phyloP scores from a whole-genome alignment of 495 filamentous ascomycete species.

The Aspergillus bertholletiae region DNA sequence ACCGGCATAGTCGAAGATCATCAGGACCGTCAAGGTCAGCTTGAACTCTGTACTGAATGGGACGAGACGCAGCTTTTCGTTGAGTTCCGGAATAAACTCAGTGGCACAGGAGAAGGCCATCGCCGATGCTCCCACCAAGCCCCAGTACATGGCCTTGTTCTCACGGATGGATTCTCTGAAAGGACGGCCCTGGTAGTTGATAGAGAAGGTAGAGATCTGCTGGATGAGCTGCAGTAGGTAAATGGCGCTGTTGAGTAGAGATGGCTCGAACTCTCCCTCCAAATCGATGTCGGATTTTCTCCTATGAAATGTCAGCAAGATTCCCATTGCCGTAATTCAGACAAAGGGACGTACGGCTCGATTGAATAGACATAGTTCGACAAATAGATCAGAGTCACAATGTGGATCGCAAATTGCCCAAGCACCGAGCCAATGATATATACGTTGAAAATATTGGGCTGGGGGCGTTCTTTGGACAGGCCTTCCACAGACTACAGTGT shows the following conservation, averaged over 20 bases:
- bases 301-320: conserved; percentile 41
- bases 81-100: conserved; percentile 93
- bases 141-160: conserved; percentile 98
- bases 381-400: conserved; percentile 90
- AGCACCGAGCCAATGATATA: conserved; percentile 99
- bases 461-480: conserved; percentile 93
- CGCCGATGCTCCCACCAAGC: conserved; percentile 79
- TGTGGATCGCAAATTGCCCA: conserved; percentile 96
- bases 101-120: conserved; percentile 96
- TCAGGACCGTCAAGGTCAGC: conserved; percentile 73
- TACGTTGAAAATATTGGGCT: conserved; percentile 98
- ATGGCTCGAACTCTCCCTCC: conserved; percentile 92
- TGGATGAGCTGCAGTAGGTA: conserved; percentile 98
- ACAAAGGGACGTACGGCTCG: conserved; percentile 63
- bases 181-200: conserved; percentile 98
- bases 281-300: conserved; percentile 75
- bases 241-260: conserved; percentile 92
- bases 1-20: conserved; percentile 84
- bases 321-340: neutral
- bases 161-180: conserved; percentile 95
- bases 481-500: conserved; percentile 73
- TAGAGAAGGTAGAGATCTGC: conserved; percentile 98
- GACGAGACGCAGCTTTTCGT: conserved; percentile 87
- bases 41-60: conserved; percentile 94
- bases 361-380: conserved; percentile 79